Conservation (phyloP, 371 early-diverging fungal genomes). For the Zancudomyces culisetae region DNA sequence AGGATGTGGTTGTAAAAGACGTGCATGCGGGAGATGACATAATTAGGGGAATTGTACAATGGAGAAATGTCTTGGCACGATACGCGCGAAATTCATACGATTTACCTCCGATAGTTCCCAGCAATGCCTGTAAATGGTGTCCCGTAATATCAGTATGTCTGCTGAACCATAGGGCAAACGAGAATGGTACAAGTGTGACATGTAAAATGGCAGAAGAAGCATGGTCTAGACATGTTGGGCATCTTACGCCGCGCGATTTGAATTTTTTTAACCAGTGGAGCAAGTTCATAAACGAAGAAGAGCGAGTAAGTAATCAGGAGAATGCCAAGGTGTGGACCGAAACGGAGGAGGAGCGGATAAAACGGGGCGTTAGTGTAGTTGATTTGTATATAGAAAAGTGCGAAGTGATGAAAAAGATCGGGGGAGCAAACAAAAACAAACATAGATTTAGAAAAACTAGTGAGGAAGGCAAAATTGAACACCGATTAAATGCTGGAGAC, state of each 20-base stretch:
- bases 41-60: conserved; percentile 43
- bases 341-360: conserved; percentile 31
- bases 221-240: conserved; percentile 22
- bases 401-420: background rate
- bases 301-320: conserved; percentile 39
- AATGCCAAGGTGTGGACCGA: conserved; percentile 69
- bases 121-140: conserved; percentile 45
- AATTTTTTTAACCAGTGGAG: conserved; percentile 68
- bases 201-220: conserved; percentile 13
- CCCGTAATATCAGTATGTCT: conserved; percentile 39
- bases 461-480: conserved; percentile 9
- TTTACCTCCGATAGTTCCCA: conserved; percentile 5
- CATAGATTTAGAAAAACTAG: conserved; percentile 6
- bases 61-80: conserved; percentile 52
- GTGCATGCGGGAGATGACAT: conserved; percentile 29
- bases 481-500: conserved; percentile 50
- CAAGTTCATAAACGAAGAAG: conserved; percentile 53
- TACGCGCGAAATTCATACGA: no score
- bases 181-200: conserved; percentile 42
- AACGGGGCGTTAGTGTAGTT: conserved; percentile 11
- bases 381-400: conserved; percentile 6
- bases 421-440: conserved; percentile 7
- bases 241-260: conserved; percentile 33
- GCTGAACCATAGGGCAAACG: conserved; percentile 27
- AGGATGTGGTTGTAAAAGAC: background rate